Conservation (phyloP, 345 rosid species). For the Orychophragmus violaceus region DNA sequence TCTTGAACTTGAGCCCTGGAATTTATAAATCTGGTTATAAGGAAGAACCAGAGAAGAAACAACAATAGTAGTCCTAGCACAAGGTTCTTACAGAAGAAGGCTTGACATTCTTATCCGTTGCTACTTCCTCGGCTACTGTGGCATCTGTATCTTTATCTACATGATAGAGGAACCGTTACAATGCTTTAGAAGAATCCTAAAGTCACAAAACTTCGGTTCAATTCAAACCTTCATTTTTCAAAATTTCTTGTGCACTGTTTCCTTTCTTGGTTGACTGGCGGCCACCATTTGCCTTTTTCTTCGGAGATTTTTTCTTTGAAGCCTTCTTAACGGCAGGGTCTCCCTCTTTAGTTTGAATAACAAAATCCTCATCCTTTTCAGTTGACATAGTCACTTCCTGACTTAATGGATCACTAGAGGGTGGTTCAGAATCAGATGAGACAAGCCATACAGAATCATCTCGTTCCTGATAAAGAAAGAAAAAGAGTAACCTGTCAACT, state of each 20-base stretch:
- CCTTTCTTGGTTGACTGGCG: conserved; percentile 31
- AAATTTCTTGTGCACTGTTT: conserved; percentile 24
- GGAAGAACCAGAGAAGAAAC: conserved; percentile 12
- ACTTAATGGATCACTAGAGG: conserved; percentile 26
- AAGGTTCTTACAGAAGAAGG: conserved; percentile 59
- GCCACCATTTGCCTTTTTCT: conserved; percentile 28
- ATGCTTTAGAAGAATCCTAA: neutral
- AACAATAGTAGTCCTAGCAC: conserved; percentile 1
- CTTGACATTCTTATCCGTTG: conserved; percentile 40
- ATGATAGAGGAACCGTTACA: neutral
- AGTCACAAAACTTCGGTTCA: neutral
- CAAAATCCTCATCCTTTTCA: conserved; percentile 36
- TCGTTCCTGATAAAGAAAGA: conserved; percentile 10
- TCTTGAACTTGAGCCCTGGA: conserved; percentile 66
- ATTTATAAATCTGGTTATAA: conserved; percentile 20
- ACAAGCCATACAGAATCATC: conserved; percentile 39
- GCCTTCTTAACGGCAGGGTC: conserved; percentile 39
- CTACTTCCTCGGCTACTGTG: conserved; percentile 43
- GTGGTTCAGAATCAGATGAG: conserved; percentile 79
- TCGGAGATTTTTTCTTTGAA: conserved; percentile 48
- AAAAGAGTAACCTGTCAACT: neutral
- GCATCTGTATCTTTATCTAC: conserved; percentile 46
- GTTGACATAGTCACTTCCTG: conserved; percentile 22
- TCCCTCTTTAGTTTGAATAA: conserved; percentile 17
- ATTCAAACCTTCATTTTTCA: conserved; percentile 42